Evolutionary conservation across 2,329 filamentous ascomycete genomes (phyloP).

Genomic region (Alternaria arbusti): DNA sequence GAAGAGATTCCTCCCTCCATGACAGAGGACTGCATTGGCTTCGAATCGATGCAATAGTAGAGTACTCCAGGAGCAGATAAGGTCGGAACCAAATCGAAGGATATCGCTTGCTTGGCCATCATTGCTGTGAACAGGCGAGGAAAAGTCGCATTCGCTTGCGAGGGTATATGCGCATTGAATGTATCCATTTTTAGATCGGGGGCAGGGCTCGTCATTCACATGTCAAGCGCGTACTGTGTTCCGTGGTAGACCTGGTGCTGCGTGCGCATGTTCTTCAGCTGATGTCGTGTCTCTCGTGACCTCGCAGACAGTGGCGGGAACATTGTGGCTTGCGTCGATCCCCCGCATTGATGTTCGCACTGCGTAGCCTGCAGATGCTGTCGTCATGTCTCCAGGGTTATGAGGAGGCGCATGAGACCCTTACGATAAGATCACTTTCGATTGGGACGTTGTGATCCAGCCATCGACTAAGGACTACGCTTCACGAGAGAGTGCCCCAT

Average conservation of each 20-base stretch:
- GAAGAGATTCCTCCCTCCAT: not conserved
- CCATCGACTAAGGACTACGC: too few relatives aligned
- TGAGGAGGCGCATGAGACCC: not conserved
- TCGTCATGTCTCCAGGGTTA: not conserved
- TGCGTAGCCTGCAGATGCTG: not conserved
- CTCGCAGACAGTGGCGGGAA: not conserved
- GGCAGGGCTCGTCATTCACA: not conserved
- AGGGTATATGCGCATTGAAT: not conserved
- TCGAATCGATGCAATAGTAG: not conserved
- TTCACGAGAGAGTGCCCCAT: too few relatives aligned
- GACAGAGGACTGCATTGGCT: not conserved
- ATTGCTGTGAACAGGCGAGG: not conserved
- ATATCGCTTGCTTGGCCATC: not conserved
- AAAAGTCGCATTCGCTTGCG: not conserved
- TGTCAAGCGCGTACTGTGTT: not conserved
- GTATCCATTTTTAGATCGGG: not conserved
- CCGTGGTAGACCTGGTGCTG: not conserved
- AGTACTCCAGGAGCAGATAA: not conserved
- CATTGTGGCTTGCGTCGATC: slow-evolving; percentile 11
- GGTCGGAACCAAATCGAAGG: not conserved
- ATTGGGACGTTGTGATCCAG: not conserved
- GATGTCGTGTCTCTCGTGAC: not conserved
- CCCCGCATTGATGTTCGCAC: not conserved
- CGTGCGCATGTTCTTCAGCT: not conserved
- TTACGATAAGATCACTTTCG: not conserved